These are phyloP conservation scores for Cyclotella cryptica DNA, from an alignment of 108 stramenopile species.

Conservation along the genomic window DNA sequence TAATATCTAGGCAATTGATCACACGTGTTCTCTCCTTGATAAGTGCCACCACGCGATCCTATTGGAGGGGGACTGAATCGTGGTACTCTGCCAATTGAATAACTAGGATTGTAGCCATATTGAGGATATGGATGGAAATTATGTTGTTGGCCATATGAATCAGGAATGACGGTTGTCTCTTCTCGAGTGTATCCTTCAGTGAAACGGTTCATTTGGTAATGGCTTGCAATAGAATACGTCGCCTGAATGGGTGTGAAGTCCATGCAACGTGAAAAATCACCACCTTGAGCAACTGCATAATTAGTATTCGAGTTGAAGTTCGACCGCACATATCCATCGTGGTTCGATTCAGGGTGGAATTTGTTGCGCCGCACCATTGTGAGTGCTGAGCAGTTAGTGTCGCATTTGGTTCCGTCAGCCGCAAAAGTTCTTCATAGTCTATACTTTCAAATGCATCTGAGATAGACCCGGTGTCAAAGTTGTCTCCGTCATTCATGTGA, in stretches of 20 bases:
- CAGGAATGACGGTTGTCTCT: slow-evolving; percentile 28
- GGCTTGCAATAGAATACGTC: background rate
- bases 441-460: slow-evolving; percentile 20
- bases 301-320: slow-evolving; percentile 5
- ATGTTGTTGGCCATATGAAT: slow-evolving; percentile 14
- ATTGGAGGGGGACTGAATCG: background rate
- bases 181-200: background rate
- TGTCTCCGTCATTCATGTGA: background rate
- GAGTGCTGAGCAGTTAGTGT: background rate
- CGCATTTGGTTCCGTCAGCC: slow-evolving; percentile 6
- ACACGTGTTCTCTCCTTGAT: background rate
- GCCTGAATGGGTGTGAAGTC: slow-evolving; percentile 24
- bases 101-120: background rate
- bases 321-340: background rate
- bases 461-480: background rate
- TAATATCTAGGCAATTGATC: background rate
- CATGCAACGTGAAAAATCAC: background rate
- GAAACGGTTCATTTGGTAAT: background rate
- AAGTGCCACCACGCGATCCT: background rate
- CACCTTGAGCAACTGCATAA: background rate
- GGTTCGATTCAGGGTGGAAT: background rate
- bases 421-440: slow-evolving; percentile 25
- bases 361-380: background rate
- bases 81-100: background rate
- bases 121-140: slow-evolving; percentile 1